phyloP scores from a whole-genome alignment of 2,329 filamentous ascomycete genomes.

The Colletotrichum eremochloae region DNA sequence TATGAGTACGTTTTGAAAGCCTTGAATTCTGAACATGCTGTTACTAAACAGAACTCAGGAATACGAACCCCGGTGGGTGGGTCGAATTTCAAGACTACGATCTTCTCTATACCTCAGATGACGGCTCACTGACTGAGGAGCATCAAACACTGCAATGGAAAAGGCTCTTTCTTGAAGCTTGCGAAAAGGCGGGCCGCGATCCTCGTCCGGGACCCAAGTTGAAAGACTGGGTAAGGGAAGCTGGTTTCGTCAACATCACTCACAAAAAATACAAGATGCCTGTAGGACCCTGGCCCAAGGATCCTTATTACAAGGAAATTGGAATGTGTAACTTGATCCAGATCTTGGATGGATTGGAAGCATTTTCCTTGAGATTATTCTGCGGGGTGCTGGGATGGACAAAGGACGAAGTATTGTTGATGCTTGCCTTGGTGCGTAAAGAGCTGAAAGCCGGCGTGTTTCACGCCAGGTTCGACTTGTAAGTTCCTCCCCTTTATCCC shows the following conservation, averaged over 20 bases:
- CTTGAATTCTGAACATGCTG: accelerated
- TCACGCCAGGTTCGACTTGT: conserved; percentile 47
- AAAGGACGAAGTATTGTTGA: conserved; percentile 46
- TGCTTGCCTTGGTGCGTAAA: conserved; percentile 48
- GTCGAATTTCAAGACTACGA: conserved; percentile 50
- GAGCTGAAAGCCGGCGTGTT: conserved; percentile 48
- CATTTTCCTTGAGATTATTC: conserved; percentile 46
- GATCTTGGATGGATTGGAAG: conserved; percentile 45
- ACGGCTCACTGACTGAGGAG: conserved; percentile 45
- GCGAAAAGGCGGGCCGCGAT: conserved; percentile 38
- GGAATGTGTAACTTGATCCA: conserved; percentile 38
- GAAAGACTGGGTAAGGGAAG: conserved; percentile 48
- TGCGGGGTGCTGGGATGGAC: conserved; percentile 50
- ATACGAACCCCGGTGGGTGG: conserved; percentile 54
- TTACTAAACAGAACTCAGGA: conserved; percentile 40
- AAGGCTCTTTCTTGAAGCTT: conserved; percentile 41
- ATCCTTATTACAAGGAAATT: conserved; percentile 45
- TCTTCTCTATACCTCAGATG: conserved; percentile 47
- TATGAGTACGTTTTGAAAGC: not conserved
- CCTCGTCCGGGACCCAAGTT: conserved; percentile 46
- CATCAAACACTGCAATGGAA: conserved; percentile 45
- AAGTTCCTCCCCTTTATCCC: not conserved
- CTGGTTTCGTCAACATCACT: conserved; percentile 54
- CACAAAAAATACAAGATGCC: conserved; percentile 52
- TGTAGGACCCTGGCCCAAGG: conserved; percentile 50